Percentiles rank a stretch among this genome's conserved stretches.
Conservation (phyloP, 2,329 filamentous ascomycete genomes). For the Fusarium sp. region DNA sequence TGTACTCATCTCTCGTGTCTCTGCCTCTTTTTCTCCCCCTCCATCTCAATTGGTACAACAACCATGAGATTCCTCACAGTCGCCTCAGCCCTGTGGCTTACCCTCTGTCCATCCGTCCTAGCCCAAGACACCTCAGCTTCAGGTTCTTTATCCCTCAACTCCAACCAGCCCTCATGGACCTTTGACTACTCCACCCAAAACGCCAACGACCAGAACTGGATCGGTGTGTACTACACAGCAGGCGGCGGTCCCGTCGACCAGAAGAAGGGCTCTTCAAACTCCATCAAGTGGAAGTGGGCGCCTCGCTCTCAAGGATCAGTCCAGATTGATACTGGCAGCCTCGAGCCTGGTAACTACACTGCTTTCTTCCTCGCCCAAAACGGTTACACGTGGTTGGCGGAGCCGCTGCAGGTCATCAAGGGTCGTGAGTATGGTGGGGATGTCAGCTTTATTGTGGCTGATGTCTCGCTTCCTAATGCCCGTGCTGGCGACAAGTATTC, state of each 20-base stretch:
- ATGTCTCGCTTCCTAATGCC: conserved; percentile 51
- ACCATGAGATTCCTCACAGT: conserved; percentile 30
- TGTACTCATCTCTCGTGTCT: conserved; percentile 4
- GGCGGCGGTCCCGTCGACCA: conserved; percentile 52
- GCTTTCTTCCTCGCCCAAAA: conserved; percentile 53
- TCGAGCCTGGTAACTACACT: conserved; percentile 49
- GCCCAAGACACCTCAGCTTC: conserved; percentile 19
- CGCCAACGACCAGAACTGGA: conserved; percentile 51
- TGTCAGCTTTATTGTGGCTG: conserved; percentile 47
- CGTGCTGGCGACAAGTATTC: conserved; percentile 50
- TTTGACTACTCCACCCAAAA: conserved; percentile 51
- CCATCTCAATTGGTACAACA: background rate
- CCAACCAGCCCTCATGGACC: conserved; percentile 43
- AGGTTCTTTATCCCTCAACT: conserved; percentile 35
- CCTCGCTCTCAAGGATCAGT: conserved; percentile 45
- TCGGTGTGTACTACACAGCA: conserved; percentile 50
- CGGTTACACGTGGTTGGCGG: conserved; percentile 52
- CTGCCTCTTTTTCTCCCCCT: background rate
- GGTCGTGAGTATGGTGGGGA: conserved; percentile 31
- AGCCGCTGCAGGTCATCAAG: conserved; percentile 48
- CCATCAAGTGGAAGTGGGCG: conserved; percentile 52
- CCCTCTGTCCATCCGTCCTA: conserved; percentile 15
- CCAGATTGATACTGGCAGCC: conserved; percentile 35
- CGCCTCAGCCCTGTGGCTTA: conserved; percentile 29
- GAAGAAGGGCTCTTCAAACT: conserved; percentile 40